Evolutionary conservation across 345 rosid species (phyloP).

Genomic region (Arabidopsis arenosa): DNA sequence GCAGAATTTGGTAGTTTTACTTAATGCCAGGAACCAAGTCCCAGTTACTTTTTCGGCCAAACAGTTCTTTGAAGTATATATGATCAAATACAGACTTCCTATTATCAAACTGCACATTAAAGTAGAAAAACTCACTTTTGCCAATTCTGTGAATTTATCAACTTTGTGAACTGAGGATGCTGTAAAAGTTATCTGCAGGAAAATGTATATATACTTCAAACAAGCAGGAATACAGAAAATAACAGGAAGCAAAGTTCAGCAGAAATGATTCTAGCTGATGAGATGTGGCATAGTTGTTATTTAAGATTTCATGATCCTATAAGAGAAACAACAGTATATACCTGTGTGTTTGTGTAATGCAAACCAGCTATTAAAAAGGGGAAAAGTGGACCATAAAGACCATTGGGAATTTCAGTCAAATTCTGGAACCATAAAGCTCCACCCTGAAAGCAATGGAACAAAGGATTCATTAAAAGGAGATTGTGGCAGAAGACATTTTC

Average conservation of each 20-base stretch:
- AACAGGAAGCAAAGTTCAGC: slow-evolving; percentile 5
- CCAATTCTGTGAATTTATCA: slow-evolving; percentile 51
- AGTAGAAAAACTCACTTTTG: slow-evolving; percentile 60
- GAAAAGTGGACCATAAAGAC: slow-evolving; percentile 66
- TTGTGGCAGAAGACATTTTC: background rate
- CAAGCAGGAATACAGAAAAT: slow-evolving; percentile 14
- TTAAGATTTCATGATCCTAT: slow-evolving; percentile 7
- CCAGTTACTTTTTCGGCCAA: slow-evolving; percentile 6
- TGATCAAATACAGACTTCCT: slow-evolving; percentile 4
- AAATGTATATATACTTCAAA: slow-evolving; percentile 7
- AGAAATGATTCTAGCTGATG: slow-evolving; percentile 24
- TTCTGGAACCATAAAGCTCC: slow-evolving; percentile 93
- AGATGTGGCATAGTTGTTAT: background rate
- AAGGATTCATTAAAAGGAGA: slow-evolving; percentile 15
- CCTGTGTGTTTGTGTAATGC: slow-evolving; percentile 87
- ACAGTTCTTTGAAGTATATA: slow-evolving; percentile 12
- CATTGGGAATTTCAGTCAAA: slow-evolving; percentile 79
- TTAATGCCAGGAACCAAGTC: slow-evolving; percentile 9
- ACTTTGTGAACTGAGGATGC: slow-evolving; percentile 52
- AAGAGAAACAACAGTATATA: slow-evolving; percentile 40
- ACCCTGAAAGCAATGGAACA: slow-evolving; percentile 64
- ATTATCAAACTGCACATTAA: slow-evolving; percentile 9
- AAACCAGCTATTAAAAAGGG: slow-evolving; percentile 77
- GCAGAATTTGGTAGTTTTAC: background rate
- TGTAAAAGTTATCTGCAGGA: slow-evolving; percentile 63